Evolutionary conservation across 805 yeast genomes (phyloP).

Genomic region (Yamadazyma takamatsuzukensis): DNA sequence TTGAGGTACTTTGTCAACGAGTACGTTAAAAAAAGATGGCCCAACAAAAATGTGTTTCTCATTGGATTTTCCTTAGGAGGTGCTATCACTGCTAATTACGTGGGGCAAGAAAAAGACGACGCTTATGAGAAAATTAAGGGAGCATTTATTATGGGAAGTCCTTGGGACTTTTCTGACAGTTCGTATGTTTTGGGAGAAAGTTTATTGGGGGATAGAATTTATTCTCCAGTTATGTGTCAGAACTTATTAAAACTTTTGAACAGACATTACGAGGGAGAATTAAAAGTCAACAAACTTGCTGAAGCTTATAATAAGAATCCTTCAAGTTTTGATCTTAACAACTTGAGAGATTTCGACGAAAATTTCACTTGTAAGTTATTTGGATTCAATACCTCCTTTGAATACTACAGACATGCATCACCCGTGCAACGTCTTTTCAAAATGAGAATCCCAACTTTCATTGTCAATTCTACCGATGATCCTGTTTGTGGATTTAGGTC

Average conservation of each 20-base stretch:
- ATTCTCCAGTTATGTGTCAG: constrained; percentile 42
- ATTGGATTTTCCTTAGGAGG: constrained; percentile 77
- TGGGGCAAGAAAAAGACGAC: constrained; percentile 58
- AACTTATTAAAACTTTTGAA: constrained; percentile 31
- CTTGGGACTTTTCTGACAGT: constrained; percentile 69
- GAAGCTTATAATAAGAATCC: constrained; percentile 29
- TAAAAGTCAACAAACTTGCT: constrained; percentile 20
- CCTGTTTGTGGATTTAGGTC: constrained; percentile 56
- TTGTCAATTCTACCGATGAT: constrained; percentile 63
- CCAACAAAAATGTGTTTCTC: constrained; percentile 59
- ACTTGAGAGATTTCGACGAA: constrained; percentile 57
- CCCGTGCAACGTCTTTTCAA: constrained; percentile 54
- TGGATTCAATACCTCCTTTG: constrained; percentile 59
- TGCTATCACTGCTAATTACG: constrained; percentile 58
- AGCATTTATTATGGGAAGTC: constrained; percentile 59
- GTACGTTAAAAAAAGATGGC: constrained; percentile 48
- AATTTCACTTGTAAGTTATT: constrained; percentile 56
- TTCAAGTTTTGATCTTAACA: constrained; percentile 25
- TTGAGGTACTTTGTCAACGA: constrained; percentile 55
- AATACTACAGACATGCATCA: constrained; percentile 64
- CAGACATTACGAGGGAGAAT: constrained; percentile 26
- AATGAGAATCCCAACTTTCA: constrained; percentile 58
- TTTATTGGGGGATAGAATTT: constrained; percentile 33
- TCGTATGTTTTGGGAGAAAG: constrained; percentile 43
- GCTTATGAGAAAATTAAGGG: constrained; percentile 51